Evolutionary conservation across 352 stramenopile genomes (phyloP), one percentile per base, ranked within the genome.

Genomic region (Globisporangium heterothallicum): DNA sequence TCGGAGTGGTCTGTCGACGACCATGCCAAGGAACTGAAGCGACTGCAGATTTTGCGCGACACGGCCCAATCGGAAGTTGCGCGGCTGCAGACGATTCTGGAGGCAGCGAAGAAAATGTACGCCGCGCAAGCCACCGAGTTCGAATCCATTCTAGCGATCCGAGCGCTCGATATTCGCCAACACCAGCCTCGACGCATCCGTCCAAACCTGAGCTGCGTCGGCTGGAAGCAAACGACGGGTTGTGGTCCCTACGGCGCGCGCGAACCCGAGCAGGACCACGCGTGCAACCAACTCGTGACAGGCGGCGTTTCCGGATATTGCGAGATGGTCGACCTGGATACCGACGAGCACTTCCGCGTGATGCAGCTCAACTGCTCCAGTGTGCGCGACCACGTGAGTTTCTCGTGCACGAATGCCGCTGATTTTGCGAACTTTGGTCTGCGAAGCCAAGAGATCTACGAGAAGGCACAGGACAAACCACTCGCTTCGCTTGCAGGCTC

Each of bases 281-380:
- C 57, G 35, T 91, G 80, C 56, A 58, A 72, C 14, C 51, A 81
- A 47, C 51, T 74, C 29, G 58, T 84, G 4, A 63, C 59, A 5
- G 59, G 64, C 14, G 67, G 66, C 41, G 52, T 70, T 2, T 72
- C 75, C 2, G 81, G 81, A 19, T 89, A 85, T 57, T 92, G 81
- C 27, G 74, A 89, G 46, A 38, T 92, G 36, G 13, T 73, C 19
- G 78, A 92, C 38, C 38, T 56, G 10, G 59, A 66, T 25, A 88
- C 74, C 8, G 64, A 69, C 36, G 69, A 86, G 53, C 62, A 70
- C 32, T 86, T 89, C 38, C 76, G 78, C 35, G 74, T 83, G 27
- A 89, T 89, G 81, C 66, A 85, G 40, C 71, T 81, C 13, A 74
- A 76, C 27, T 92, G 78, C 34, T 70, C 67, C 10, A 81, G 73